These are phyloP conservation scores for Golubevia sp. DNA, from an alignment of 1,284 basidiomycete species.

Conservation along the genomic window DNA sequence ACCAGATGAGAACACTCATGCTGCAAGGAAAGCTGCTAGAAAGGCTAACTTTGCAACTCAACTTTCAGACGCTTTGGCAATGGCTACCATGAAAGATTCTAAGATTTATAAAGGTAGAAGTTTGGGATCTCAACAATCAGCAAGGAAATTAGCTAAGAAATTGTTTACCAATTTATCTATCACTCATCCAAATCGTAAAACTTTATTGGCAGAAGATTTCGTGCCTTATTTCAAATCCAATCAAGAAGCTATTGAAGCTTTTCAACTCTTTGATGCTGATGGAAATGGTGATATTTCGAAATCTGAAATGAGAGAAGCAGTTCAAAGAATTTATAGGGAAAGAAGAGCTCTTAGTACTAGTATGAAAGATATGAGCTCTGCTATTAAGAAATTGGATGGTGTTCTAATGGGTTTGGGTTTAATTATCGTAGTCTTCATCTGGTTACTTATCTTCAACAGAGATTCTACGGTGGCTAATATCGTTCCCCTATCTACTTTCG, in stretches of 20 bases:
- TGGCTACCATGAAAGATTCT: slow-evolving; percentile 56
- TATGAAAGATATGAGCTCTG: slow-evolving; percentile 64
- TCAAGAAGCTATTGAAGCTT: slow-evolving; percentile 75
- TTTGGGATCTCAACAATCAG: slow-evolving; percentile 68
- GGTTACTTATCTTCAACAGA: slow-evolving; percentile 77
- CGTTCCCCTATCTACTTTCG: slow-evolving; percentile 78
- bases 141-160: slow-evolving; percentile 74
- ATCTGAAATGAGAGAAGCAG: slow-evolving; percentile 81
- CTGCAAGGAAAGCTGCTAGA: slow-evolving; percentile 5
- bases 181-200: slow-evolving; percentile 24
- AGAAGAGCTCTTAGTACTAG: slow-evolving; percentile 74
- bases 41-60: slow-evolving; percentile 17
- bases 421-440: slow-evolving; percentile 72
- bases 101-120: slow-evolving; percentile 41
- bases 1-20: slow-evolving; percentile 2
- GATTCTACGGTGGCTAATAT: slow-evolving; percentile 74
- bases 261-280: slow-evolving; percentile 79
- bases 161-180: slow-evolving; percentile 68
- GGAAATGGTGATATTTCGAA: slow-evolving; percentile 80
- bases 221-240: slow-evolving; percentile 75
- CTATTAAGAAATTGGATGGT: slow-evolving; percentile 47
- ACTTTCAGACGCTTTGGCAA: slow-evolving; percentile 30
- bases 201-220: slow-evolving; percentile 66
- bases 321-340: slow-evolving; percentile 79
- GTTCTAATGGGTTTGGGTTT: slow-evolving; percentile 70